These are phyloP conservation scores for Solanum neorickii DNA, from an alignment of 257 asterid species.

Conservation along the genomic window DNA sequence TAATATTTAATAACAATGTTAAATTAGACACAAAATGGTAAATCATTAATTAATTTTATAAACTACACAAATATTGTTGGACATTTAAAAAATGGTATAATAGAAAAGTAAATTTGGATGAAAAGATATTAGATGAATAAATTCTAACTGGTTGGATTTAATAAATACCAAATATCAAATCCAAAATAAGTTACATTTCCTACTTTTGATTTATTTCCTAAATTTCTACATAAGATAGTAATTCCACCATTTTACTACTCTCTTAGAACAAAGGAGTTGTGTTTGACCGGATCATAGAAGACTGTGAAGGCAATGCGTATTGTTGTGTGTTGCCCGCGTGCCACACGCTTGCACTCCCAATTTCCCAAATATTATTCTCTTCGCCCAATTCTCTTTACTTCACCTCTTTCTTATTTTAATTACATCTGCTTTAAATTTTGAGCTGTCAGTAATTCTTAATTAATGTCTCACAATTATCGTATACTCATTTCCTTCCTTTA, in stretches of 20 bases:
- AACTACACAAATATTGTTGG: too few species aligned
- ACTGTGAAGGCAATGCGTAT: constrained; percentile 10
- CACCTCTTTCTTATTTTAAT: neutral
- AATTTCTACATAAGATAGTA: neutral
- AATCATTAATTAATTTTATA: too few species aligned
- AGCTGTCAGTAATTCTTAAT: neutral
- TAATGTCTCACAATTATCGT: neutral
- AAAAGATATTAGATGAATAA: too few species aligned
- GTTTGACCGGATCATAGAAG: constrained; percentile 46
- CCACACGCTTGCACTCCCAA: neutral
- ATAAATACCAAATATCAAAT: neutral
- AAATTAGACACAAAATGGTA: too few species aligned
- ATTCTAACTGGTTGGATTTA: neutral
- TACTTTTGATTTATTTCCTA: neutral
- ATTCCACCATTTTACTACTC: neutral
- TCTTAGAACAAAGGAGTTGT: neutral
- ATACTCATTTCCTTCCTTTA: too few species aligned
- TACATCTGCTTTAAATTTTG: neutral
- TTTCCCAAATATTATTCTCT: constrained; percentile 32
- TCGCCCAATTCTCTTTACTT: constrained; percentile 11
- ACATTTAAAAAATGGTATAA: too few species aligned
- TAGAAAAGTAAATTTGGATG: too few species aligned
- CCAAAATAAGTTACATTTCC: neutral
- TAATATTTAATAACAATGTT: too few species aligned
- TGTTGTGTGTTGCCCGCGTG: neutral